Conservation (phyloP, 148 eudicot species). For the Rhododendron ovatum region DNA sequence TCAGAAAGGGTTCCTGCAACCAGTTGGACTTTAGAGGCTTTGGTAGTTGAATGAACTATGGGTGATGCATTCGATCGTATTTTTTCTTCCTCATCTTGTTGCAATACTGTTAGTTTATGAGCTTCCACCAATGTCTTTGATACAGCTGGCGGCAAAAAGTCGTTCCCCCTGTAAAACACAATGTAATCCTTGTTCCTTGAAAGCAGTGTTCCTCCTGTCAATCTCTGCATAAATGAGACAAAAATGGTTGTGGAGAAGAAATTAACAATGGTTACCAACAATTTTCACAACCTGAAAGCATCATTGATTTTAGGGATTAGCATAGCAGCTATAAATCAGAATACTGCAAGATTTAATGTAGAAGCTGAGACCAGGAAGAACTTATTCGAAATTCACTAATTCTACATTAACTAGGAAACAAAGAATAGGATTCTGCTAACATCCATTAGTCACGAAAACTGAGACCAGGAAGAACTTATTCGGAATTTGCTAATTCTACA, state of each 20-base stretch:
- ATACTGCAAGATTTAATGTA: background rate
- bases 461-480: background rate
- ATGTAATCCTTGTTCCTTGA: constrained; percentile 91
- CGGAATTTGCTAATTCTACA: background rate
- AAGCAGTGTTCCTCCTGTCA: constrained; percentile 85
- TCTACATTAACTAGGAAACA: background rate
- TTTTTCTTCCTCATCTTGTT: constrained; percentile 68
- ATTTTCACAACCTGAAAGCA: background rate
- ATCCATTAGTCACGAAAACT: background rate
- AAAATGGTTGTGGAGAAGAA: constrained; percentile 6
- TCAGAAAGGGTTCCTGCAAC: constrained; percentile 97
- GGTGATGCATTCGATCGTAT: constrained; percentile 45
- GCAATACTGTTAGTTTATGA: constrained; percentile 42
- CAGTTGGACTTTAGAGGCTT: constrained; percentile 33
- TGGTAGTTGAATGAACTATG: constrained; percentile 30
- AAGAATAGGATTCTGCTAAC: background rate
- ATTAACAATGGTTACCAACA: background rate
- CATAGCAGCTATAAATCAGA: background rate
- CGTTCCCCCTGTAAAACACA: constrained; percentile 92
- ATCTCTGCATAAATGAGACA: constrained; percentile 40
- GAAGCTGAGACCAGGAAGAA: background rate
- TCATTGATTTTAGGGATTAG: background rate
- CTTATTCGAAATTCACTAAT: background rate
- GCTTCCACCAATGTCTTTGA: constrained; percentile 57
- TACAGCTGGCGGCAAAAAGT: constrained; percentile 77